Conservation (phyloP, 2,329 filamentous ascomycete genomes). For the Lizonia empirigonia region DNA sequence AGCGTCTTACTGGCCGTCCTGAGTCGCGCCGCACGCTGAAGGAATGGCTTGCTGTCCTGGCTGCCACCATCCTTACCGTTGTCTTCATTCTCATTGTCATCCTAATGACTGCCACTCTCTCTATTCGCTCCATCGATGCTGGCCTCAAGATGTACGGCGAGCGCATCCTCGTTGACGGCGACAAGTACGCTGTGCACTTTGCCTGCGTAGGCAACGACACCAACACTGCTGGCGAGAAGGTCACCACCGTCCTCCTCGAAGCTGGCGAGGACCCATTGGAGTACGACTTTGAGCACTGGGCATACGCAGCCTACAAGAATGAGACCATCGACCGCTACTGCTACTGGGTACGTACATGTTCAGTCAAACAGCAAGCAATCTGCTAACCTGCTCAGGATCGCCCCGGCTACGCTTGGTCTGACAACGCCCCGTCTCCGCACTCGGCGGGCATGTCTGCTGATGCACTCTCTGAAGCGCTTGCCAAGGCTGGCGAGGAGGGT, state of each 20-base stretch:
- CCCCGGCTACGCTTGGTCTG: conserved; percentile 84
- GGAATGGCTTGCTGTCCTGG: conserved; percentile 83
- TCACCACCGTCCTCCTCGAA: conserved; percentile 86
- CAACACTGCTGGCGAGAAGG: conserved; percentile 59
- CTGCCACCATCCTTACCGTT: conserved; percentile 73
- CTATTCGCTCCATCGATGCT: conserved; percentile 79
- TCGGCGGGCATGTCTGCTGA: conserved; percentile 93
- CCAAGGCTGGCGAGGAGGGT: conserved; percentile 77
- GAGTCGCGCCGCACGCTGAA: conserved; percentile 81
- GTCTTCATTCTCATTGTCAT: conserved; percentile 71
- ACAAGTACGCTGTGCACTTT: conserved; percentile 86
- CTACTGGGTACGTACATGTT: conserved; percentile 63
- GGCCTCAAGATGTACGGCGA: conserved; percentile 74
- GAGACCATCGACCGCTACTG: conserved; percentile 88
- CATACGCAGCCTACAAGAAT: conserved; percentile 74
- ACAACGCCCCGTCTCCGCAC: conserved; percentile 91
- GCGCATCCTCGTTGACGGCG: conserved; percentile 77
- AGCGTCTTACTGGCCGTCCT: conserved; percentile 84
- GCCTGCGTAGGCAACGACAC: conserved; percentile 77
- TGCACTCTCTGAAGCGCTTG: conserved; percentile 83
- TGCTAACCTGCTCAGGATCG: conserved; percentile 62
- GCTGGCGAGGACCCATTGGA: conserved; percentile 81
- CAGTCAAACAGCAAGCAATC: neutral
- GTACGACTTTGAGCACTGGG: conserved; percentile 78
- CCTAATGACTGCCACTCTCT: conserved; percentile 78